Evolutionary conservation across 1,284 basidiomycete species (phyloP).

Genomic region (Malassezia sympodialis): DNA sequence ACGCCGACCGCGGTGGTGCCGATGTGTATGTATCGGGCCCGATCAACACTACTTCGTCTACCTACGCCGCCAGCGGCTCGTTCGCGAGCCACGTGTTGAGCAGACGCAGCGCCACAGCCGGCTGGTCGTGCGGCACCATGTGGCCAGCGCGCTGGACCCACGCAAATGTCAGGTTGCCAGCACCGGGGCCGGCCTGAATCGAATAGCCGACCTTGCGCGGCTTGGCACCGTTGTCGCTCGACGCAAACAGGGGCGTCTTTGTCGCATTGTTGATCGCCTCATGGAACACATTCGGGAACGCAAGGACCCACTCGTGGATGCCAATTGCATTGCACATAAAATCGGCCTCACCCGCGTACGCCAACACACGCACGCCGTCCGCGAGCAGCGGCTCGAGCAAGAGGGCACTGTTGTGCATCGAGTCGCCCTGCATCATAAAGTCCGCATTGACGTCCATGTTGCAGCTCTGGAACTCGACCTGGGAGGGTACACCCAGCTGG

Average conservation of each 20-base stretch:
- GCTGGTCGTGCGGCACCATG: constrained; percentile 62
- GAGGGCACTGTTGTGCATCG: constrained; percentile 64
- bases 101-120: constrained; percentile 61
- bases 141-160: constrained; percentile 35
- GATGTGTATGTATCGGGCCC: neutral
- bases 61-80: constrained; percentile 45
- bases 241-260: constrained; percentile 13
- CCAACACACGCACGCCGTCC: constrained; percentile 63
- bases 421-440: constrained; percentile 65
- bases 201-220: constrained; percentile 24
- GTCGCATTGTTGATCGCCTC: constrained; percentile 35
- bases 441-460: constrained; percentile 56
- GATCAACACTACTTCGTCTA: neutral
- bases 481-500: constrained; percentile 60
- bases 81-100: constrained; percentile 55
- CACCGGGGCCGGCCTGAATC: constrained; percentile 35
- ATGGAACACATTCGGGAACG: constrained; percentile 31
- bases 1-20: neutral
- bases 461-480: constrained; percentile 57
- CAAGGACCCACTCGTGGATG: constrained; percentile 39
- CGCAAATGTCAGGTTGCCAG: constrained; percentile 34
- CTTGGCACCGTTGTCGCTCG: constrained; percentile 29
- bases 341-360: constrained; percentile 77
- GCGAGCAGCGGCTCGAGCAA: constrained; percentile 66
- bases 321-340: constrained; percentile 53